phyloP scores from a whole-genome alignment of 192 early-diverging fungal genomes.

The Diversispora eburnea region DNA sequence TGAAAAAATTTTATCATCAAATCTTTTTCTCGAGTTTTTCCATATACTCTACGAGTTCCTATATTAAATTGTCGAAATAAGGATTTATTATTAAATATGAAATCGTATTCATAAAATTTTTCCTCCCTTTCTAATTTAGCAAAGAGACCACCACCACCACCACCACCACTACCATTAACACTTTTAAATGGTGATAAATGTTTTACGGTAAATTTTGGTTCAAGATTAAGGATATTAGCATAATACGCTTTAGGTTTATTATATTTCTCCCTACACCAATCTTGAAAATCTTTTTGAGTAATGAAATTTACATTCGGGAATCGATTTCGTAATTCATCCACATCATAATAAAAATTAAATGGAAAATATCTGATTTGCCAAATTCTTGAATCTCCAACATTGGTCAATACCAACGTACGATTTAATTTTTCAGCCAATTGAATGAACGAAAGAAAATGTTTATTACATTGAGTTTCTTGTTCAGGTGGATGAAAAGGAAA shows the following conservation, averaged over 20 bases:
- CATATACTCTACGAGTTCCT: not conserved
- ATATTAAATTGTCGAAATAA: not conserved
- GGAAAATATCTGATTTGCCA: not conserved
- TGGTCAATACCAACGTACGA: not conserved
- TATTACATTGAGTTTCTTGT: constrained; percentile 1
- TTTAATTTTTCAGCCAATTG: not conserved
- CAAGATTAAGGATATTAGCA: not conserved
- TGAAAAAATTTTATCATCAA: not conserved
- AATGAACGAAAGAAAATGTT: not conserved
- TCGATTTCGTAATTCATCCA: not conserved
- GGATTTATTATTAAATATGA: not conserved
- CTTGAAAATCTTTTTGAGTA: not conserved
- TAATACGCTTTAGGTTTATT: not conserved
- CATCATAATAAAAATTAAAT: constrained; percentile 13
- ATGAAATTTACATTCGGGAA: not conserved
- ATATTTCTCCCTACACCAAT: not conserved
- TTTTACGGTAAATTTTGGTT: not conserved
- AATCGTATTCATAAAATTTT: not conserved
- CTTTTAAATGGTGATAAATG: not conserved
- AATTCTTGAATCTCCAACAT: constrained; percentile 4
- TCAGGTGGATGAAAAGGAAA: not conserved
- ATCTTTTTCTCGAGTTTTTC: not conserved
- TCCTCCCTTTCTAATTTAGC: too few species aligned
- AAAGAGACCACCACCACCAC: too few species aligned
- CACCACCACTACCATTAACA: too few species aligned